phyloP scores from a whole-genome alignment of 129 eudicot genomes.

The Glebionis coronaria region DNA sequence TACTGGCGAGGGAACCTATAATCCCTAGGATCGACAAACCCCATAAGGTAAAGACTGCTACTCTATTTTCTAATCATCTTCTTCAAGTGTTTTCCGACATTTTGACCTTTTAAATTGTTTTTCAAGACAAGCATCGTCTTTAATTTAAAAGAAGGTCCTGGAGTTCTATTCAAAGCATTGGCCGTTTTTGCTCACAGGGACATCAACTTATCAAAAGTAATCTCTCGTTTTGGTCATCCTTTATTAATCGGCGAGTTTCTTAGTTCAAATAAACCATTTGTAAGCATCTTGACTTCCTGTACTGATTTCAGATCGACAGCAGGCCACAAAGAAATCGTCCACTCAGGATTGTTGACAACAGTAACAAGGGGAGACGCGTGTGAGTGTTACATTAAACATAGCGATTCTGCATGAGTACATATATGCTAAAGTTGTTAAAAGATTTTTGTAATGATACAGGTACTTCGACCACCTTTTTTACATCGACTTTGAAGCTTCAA shows the following conservation, averaged over 20 bases:
- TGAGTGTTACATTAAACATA: slow-evolving; percentile 33
- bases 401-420: too few relatives aligned
- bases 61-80: background rate
- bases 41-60: background rate
- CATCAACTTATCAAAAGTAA: slow-evolving; percentile 57
- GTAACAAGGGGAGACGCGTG: slow-evolving; percentile 77
- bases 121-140: slow-evolving; percentile 65
- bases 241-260: too few relatives aligned
- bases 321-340: slow-evolving; percentile 46
- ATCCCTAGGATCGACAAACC: background rate
- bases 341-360: slow-evolving; percentile 66
- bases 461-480: background rate
- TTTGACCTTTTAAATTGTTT: background rate
- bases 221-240: background rate
- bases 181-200: slow-evolving; percentile 62
- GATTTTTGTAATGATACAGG: background rate
- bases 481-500: slow-evolving; percentile 11
- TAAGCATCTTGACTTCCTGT: background rate
- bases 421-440: too few relatives aligned
- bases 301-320: background rate
- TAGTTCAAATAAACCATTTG: background rate
- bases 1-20: background rate
- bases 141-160: slow-evolving; percentile 66
- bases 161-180: slow-evolving; percentile 66
- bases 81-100: background rate